phyloP scores from a whole-genome alignment of 2,329 filamentous ascomycete genomes.

The Penicillium aurantiogriseum region DNA sequence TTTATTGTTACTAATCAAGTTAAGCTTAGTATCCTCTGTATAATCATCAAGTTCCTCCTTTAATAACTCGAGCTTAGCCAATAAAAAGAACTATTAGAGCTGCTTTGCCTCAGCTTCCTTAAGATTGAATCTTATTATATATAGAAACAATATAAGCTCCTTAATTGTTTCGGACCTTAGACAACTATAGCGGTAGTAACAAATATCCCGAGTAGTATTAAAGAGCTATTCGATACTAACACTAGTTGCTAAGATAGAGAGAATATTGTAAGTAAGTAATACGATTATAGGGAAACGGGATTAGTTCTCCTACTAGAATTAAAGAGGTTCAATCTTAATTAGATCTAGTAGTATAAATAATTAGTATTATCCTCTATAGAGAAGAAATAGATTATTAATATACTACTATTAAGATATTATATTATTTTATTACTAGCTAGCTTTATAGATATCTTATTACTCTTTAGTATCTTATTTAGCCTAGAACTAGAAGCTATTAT shows the following conservation, averaged over 20 bases:
- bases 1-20: too few species aligned
- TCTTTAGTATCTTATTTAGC: too few species aligned
- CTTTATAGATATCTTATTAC: too few species aligned
- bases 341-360: too few species aligned
- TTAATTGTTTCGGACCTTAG: not conserved
- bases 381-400: too few species aligned
- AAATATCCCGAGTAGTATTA: not conserved
- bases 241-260: not conserved
- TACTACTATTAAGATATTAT: too few species aligned
- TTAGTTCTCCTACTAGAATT: not conserved
- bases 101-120: not conserved
- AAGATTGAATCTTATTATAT: not conserved
- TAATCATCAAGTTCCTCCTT: not conserved
- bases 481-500: too few species aligned
- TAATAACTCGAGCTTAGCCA: not conserved
- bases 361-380: too few species aligned
- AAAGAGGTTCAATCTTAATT: too few species aligned
- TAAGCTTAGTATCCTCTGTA: too few species aligned
- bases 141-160: not conserved
- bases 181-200: not conserved
- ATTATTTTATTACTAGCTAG: too few species aligned
- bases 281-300: not conserved
- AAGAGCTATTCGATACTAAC: not conserved
- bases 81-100: not conserved
- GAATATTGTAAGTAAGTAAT: not conserved